Evolutionary conservation across 192 early-diverging fungal species (phyloP).

Genomic region (Dispira parvispora): DNA sequence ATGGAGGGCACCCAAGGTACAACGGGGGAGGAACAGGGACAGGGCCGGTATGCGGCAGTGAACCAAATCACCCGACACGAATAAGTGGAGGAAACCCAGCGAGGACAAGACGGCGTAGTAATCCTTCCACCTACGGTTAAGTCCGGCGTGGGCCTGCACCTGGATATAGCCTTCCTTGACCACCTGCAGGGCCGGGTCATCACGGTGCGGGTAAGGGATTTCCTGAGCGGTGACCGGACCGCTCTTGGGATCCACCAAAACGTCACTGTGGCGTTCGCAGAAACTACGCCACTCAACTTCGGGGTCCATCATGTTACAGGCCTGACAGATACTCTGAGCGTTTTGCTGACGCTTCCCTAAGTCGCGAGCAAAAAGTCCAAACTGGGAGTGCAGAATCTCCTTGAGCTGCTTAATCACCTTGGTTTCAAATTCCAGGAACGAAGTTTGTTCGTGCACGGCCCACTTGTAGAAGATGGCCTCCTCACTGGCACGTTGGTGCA

Average conservation of each 20-base stretch:
- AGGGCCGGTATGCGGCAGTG: slow-evolving; percentile 8
- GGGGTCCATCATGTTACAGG: not conserved
- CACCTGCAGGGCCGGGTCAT: slow-evolving; percentile 8
- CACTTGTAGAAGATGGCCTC: slow-evolving; percentile 7
- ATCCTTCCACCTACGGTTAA: slow-evolving; percentile 7
- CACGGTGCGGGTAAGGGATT: slow-evolving; percentile 7
- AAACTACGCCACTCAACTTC: slow-evolving; percentile 6
- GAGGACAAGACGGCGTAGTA: slow-evolving; percentile 6
- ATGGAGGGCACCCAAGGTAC: slow-evolving; percentile 9
- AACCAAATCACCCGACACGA: slow-evolving; percentile 10
- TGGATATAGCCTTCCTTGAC: slow-evolving; percentile 10
- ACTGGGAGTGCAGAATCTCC: slow-evolving; percentile 5
- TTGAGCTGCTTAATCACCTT: slow-evolving; percentile 4
- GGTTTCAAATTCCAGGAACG: slow-evolving; percentile 6
- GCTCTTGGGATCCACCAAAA: not conserved
- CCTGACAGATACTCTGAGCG: not conserved
- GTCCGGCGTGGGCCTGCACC: not conserved
- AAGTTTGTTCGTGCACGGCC: slow-evolving; percentile 10
- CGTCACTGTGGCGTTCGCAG: not conserved
- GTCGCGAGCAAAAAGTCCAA: not conserved
- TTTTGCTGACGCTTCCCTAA: not conserved
- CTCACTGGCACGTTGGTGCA: slow-evolving; percentile 8
- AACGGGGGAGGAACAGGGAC: slow-evolving; percentile 3
- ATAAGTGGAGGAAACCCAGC: slow-evolving; percentile 10
- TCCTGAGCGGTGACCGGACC: slow-evolving; percentile 2